Conservation (phyloP, 495 filamentous ascomycete genomes). For the Aspergillus haitiensis region DNA sequence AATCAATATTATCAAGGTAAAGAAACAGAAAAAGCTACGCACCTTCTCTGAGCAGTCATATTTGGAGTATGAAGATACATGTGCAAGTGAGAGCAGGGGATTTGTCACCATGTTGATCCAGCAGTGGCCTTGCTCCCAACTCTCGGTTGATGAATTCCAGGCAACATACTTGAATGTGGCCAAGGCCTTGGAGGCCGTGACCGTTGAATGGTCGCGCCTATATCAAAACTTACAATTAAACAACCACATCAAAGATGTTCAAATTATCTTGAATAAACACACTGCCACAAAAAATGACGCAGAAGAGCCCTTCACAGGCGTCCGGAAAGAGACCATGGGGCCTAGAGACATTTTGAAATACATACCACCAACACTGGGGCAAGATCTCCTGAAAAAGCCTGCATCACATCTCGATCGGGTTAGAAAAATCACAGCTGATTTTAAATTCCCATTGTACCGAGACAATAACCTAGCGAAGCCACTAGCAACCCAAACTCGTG, state of each 20-base stretch:
- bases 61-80: conserved; percentile 17
- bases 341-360: neutral
- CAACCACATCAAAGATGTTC: conserved; percentile 35
- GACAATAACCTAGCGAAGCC: neutral
- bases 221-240: conserved; percentile 47
- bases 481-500: neutral
- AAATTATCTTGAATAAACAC: conserved; percentile 23
- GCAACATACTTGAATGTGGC: conserved; percentile 32
- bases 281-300: no score
- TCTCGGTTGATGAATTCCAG: conserved; percentile 24
- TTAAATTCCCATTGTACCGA: no score
- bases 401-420: neutral
- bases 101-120: conserved; percentile 33
- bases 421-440: neutral
- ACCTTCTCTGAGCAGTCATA: neutral
- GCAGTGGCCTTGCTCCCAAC: conserved; percentile 43
- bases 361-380: neutral
- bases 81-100: conserved; percentile 23
- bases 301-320: neutral
- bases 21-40: conserved; percentile 5
- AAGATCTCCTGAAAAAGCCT: conserved; percentile 1
- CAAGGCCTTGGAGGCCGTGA: conserved; percentile 38
- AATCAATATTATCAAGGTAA: neutral
- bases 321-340: neutral
- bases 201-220: conserved; percentile 50